phyloP scores from a whole-genome alignment of 2,329 filamentous ascomycete species.

The Elsinoe australis region DNA sequence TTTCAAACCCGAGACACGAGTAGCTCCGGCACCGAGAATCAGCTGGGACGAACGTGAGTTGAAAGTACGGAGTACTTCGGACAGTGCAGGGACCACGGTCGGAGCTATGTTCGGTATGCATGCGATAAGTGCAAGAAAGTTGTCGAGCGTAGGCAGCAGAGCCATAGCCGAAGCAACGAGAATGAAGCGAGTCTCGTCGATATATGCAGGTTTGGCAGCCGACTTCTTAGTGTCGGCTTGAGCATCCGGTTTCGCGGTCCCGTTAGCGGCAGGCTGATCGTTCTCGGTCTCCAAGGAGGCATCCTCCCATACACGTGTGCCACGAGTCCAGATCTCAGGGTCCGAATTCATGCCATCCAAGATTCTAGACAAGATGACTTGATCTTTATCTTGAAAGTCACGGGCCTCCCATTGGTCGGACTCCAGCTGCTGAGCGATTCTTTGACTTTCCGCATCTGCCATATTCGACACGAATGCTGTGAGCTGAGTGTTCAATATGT shows the following conservation, averaged over 20 bases:
- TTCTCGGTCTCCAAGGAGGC: constrained; percentile 27
- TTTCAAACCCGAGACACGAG: constrained; percentile 76
- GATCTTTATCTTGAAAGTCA: constrained; percentile 61
- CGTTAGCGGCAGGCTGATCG: constrained; percentile 28
- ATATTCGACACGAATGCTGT: constrained; percentile 68
- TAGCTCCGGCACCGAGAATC: constrained; percentile 90
- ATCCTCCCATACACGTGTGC: constrained; percentile 46
- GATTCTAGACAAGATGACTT: constrained; percentile 54
- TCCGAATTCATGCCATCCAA: constrained; percentile 65
- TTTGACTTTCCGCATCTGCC: constrained; percentile 64
- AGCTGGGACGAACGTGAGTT: constrained; percentile 95
- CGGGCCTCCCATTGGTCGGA: constrained; percentile 71
- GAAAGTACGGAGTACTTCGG: constrained; percentile 86
- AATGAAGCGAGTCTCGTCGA: constrained; percentile 79
- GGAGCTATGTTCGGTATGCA: constrained; percentile 83
- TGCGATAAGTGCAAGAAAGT: constrained; percentile 73
- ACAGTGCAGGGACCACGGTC: constrained; percentile 69
- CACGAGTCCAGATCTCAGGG: constrained; percentile 57
- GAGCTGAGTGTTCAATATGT: constrained; percentile 72
- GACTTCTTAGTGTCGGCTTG: constrained; percentile 22
- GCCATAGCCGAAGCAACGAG: constrained; percentile 75
- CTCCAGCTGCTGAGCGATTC: constrained; percentile 68
- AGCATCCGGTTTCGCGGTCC: constrained; percentile 25
- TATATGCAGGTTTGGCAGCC: constrained; percentile 48
- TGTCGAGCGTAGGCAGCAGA: constrained; percentile 72